Evolutionary conservation across 2,329 filamentous ascomycete genomes (phyloP).

Genomic region (Endoconidiophora laricicola): DNA sequence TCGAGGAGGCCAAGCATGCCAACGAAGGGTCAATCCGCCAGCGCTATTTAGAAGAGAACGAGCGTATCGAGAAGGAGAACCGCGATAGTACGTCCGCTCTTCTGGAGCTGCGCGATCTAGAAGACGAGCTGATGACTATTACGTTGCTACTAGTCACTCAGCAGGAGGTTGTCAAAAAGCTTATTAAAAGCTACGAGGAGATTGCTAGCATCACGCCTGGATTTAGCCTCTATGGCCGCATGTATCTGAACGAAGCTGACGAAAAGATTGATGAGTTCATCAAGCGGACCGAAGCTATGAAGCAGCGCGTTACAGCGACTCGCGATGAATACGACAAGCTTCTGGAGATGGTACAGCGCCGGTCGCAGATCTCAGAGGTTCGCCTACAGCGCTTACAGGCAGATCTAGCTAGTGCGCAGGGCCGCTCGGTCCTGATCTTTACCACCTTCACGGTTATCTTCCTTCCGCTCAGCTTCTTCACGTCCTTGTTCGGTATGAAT

Average conservation of each 20-base stretch:
- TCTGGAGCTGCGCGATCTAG: conserved; percentile 45
- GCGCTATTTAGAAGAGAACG: conserved; percentile 24
- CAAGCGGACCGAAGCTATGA: conserved; percentile 38
- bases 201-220: conserved; percentile 24
- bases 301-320: conserved; percentile 37
- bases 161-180: conserved; percentile 29
- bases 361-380: conserved; percentile 50
- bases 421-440: conserved; percentile 48
- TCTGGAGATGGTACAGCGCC: conserved; percentile 49
- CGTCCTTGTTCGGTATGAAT: conserved; percentile 49
- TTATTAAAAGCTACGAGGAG: conserved; percentile 26
- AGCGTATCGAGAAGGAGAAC: conserved; percentile 38
- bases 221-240: conserved; percentile 12
- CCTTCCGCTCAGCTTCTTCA: conserved; percentile 48
- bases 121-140: conserved; percentile 44
- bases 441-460: conserved; percentile 48
- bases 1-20: conserved; percentile 22
- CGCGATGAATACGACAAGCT: conserved; percentile 48
- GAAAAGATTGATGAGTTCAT: conserved; percentile 37
- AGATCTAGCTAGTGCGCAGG: conserved; percentile 44
- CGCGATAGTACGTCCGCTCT: conserved; percentile 46
- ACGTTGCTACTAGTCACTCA: conserved; percentile 41
- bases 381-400: conserved; percentile 45
- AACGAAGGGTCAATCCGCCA: conserved; percentile 25
- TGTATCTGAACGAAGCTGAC: conserved; percentile 36